Evolutionary conservation across 768 basidiomycete genomes (phyloP).

Genomic region (Tubosaeta sp.): DNA sequence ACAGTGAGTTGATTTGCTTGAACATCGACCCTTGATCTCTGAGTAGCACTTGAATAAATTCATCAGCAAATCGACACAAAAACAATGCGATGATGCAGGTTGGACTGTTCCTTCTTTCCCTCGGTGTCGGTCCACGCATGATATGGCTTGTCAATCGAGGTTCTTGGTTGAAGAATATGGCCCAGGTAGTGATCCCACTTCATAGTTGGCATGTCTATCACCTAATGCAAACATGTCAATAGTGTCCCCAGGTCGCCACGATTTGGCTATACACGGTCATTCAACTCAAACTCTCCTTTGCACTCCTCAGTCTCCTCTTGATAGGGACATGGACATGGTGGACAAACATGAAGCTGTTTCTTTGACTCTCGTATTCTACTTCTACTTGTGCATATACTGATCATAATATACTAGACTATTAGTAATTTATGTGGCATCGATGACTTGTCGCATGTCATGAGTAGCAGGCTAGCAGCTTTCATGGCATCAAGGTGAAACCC

Average conservation of each 20-base stretch:
- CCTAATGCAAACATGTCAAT: constrained; percentile 2
- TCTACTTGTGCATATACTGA: neutral
- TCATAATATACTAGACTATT: too few relatives aligned
- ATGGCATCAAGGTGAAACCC: neutral
- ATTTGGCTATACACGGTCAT: constrained; percentile 74
- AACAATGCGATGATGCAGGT: constrained; percentile 47
- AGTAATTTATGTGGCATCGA: constrained; percentile 11
- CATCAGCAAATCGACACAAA: constrained; percentile 61
- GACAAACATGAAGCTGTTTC: constrained; percentile 48
- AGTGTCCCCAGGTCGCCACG: constrained; percentile 78
- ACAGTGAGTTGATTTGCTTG: constrained; percentile 18
- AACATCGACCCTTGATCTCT: neutral
- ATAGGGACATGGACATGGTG: constrained; percentile 61
- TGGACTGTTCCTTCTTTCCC: constrained; percentile 54
- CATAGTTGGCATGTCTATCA: neutral
- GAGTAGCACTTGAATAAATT: neutral
- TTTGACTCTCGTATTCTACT: constrained; percentile 16
- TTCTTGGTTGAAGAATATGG: constrained; percentile 70
- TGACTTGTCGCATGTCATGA: neutral
- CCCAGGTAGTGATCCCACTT: constrained; percentile 48
- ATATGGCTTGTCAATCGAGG: constrained; percentile 66
- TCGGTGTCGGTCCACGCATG: constrained; percentile 57
- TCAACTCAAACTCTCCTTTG: constrained; percentile 62
- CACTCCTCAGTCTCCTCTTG: constrained; percentile 49
- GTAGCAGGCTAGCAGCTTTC: neutral